These are phyloP conservation scores for Francoa sonchifolia DNA, from an alignment of 441 rosid species.

Conservation along the genomic window DNA sequence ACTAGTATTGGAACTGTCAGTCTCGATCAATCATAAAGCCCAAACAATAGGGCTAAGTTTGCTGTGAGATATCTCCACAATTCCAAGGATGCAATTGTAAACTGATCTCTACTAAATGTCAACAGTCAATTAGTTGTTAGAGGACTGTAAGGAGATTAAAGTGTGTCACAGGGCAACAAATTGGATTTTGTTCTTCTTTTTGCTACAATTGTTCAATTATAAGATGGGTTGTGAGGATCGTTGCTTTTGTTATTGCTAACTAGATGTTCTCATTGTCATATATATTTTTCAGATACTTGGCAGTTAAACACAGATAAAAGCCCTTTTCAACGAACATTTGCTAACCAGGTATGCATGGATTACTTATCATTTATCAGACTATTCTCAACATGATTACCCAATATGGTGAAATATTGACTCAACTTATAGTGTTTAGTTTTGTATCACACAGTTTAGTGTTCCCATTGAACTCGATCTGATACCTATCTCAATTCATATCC, in stretches of 20 bases:
- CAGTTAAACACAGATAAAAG: slow-evolving; percentile 18
- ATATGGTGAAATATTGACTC: neutral
- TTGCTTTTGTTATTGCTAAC: neutral
- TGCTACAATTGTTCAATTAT: too few relatives aligned
- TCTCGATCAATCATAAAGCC: too few relatives aligned
- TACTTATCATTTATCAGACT: neutral
- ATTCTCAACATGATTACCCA: neutral
- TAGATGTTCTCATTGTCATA: neutral
- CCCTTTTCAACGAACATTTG: slow-evolving; percentile 18
- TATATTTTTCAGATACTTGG: neutral
- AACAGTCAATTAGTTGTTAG: too few relatives aligned
- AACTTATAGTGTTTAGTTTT: neutral
- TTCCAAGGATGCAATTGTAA: too few relatives aligned
- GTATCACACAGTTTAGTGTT: neutral
- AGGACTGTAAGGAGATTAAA: too few relatives aligned
- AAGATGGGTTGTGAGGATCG: too few relatives aligned
- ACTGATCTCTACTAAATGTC: too few relatives aligned
- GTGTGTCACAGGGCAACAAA: too few relatives aligned
- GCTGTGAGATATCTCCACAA: too few relatives aligned
- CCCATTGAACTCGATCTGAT: neutral
- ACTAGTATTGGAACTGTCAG: too few relatives aligned
- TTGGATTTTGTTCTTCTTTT: too few relatives aligned
- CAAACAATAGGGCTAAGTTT: too few relatives aligned
- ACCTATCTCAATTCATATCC: neutral
- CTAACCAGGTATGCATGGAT: slow-evolving; percentile 12